phyloP scores from a whole-genome alignment of 108 stramenopile genomes.

The Schizochytrium sp. region DNA sequence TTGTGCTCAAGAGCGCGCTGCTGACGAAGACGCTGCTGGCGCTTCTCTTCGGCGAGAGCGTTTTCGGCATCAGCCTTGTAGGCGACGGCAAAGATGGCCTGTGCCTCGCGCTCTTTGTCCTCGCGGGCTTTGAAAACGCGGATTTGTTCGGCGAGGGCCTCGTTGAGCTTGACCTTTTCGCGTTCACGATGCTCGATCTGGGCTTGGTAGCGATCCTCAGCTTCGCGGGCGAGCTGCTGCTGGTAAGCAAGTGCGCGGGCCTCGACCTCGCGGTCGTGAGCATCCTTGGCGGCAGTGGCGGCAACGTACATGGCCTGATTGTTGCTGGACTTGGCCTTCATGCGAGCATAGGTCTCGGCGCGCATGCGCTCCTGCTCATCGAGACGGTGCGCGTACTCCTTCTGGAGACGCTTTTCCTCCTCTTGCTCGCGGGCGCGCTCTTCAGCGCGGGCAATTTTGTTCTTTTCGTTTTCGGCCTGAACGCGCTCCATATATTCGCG shows the following conservation, averaged over 20 bases:
- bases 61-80: background rate
- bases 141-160: constrained; percentile 1
- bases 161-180: background rate
- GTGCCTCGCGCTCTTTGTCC: background rate
- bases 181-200: background rate
- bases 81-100: background rate
- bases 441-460: background rate
- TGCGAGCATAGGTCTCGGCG: background rate
- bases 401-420: background rate
- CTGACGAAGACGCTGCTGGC: background rate
- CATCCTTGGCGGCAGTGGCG: background rate
- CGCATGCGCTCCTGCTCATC: constrained; percentile 18
- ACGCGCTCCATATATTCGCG: background rate
- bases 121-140: background rate
- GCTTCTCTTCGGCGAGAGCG: background rate
- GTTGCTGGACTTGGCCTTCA: constrained; percentile 11
- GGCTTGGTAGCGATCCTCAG: background rate
- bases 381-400: background rate
- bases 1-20: background rate
- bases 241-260: background rate
- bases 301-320: background rate
- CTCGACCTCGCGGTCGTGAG: background rate
- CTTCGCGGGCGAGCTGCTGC: background rate
- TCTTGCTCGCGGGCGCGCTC: background rate
- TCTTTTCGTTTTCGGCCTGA: background rate